Evolutionary conservation across 768 basidiomycete species (phyloP).

Genomic region (Royoungia palumana): DNA sequence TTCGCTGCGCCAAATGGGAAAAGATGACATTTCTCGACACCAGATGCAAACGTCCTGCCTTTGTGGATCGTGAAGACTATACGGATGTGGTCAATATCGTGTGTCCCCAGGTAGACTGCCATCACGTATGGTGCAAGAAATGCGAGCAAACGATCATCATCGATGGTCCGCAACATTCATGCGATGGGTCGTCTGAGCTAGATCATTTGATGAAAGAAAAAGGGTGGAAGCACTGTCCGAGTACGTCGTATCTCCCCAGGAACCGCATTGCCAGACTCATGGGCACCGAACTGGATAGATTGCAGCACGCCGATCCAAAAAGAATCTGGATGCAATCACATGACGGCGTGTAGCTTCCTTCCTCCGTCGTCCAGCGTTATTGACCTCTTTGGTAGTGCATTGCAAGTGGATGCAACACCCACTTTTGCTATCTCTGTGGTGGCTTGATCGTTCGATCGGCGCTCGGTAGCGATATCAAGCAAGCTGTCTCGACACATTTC

Average conservation of each 20-base stretch:
- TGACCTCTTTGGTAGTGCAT: conserved; percentile 39
- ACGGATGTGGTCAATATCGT: conserved; percentile 37
- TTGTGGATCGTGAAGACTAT: conserved; percentile 51
- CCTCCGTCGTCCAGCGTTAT: no score
- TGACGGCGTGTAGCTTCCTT: conserved; percentile 38
- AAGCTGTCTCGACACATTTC: conserved; percentile 34
- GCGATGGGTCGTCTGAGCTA: conserved; percentile 57
- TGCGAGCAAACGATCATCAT: conserved; percentile 44
- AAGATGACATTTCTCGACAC: neutral
- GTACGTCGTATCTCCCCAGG: conserved; percentile 26
- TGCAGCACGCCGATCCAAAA: conserved; percentile 51
- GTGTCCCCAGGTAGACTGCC: conserved; percentile 49
- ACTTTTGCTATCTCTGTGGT: conserved; percentile 56
- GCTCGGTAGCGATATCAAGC: conserved; percentile 28
- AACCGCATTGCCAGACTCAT: no score
- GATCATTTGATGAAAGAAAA: conserved; percentile 46
- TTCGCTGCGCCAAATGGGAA: neutral
- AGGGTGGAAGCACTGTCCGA: conserved; percentile 69
- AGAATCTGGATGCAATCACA: conserved; percentile 54
- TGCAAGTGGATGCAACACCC: conserved; percentile 56
- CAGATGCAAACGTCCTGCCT: conserved; percentile 49
- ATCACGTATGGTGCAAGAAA: conserved; percentile 57
- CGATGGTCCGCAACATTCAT: conserved; percentile 47
- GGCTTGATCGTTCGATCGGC: conserved; percentile 42
- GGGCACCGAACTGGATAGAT: conserved; percentile 22